These are phyloP conservation scores for Cladobotryum mycophilum DNA, from an alignment of 2,329 filamentous ascomycete genomes.

Conservation along the genomic window DNA sequence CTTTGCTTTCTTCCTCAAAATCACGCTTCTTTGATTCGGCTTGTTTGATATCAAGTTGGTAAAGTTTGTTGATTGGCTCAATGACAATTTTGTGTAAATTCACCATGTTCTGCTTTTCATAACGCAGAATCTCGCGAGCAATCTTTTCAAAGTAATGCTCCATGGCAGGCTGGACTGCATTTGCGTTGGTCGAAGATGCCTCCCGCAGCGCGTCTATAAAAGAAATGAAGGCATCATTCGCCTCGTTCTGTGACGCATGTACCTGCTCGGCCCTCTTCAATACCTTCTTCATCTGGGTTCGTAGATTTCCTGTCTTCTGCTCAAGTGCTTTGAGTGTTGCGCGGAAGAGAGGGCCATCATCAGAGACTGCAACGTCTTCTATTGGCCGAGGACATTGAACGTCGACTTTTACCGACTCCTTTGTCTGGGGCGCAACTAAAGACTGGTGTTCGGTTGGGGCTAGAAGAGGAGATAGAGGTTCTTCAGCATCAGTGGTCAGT, in stretches of 20 bases:
- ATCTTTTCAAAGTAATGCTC: conserved; percentile 99
- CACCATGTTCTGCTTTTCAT: conserved; percentile 75
- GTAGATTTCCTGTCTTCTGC: conserved; percentile 94
- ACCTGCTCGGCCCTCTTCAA: conserved; percentile 90
- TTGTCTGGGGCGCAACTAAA: conserved; percentile 19
- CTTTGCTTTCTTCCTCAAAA: conserved; percentile 97
- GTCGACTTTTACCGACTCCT: conserved; percentile 70
- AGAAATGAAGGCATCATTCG: conserved; percentile 75
- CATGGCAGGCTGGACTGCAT: conserved; percentile 91
- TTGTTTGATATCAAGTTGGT: conserved; percentile 95
- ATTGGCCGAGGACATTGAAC: conserved; percentile 78
- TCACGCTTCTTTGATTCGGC: conserved; percentile 95
- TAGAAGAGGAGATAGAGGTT: conserved; percentile 48
- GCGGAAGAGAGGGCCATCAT: conserved; percentile 91
- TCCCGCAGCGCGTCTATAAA: conserved; percentile 86
- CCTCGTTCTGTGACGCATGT: conserved; percentile 68
- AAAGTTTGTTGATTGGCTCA: conserved; percentile 85
- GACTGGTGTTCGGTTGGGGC: conserved; percentile 31
- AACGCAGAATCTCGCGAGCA: conserved; percentile 78
- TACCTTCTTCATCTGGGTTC: conserved; percentile 90
- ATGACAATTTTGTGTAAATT: conserved; percentile 93
- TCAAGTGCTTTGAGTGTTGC: conserved; percentile 95
- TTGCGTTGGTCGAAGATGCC: conserved; percentile 83
- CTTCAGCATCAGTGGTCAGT: conserved; percentile 60
- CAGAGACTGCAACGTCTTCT: conserved; percentile 76